Conservation (phyloP, 176 grass and related monocot genomes). For the Metroxylon sagu region DNA sequence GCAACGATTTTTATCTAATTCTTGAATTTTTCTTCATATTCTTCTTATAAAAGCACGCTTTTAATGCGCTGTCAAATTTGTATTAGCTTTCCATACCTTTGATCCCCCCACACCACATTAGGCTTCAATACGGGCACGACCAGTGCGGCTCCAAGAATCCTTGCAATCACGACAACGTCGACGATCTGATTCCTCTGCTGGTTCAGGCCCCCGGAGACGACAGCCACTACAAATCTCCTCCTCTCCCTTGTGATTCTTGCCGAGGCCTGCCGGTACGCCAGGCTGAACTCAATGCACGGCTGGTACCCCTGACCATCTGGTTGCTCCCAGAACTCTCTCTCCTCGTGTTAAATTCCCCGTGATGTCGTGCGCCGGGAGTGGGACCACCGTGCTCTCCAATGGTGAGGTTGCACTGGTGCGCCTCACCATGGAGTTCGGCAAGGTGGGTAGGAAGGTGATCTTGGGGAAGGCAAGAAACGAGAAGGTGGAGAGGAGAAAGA, state of each 20-base stretch:
- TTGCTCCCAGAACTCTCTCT: constrained; percentile 7
- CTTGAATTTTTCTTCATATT: too few species aligned
- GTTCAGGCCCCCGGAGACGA: constrained; percentile 16
- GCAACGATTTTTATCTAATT: too few species aligned
- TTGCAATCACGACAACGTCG: constrained; percentile 8
- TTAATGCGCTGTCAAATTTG: too few species aligned
- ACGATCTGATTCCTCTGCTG: constrained; percentile 19
- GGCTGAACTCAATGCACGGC: constrained; percentile 10
- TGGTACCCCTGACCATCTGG: constrained; percentile 9
- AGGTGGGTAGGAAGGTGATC: too few species aligned
- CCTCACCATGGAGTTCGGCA: too few species aligned
- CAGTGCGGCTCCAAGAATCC: constrained; percentile 7
- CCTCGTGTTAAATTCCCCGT: background rate
- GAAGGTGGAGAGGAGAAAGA: too few species aligned
- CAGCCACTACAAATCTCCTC: constrained; percentile 4
- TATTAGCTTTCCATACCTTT: background rate
- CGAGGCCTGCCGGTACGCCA: background rate
- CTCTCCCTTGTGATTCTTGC: background rate
- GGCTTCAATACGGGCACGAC: constrained; percentile 8
- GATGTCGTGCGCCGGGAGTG: too few species aligned
- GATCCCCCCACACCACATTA: constrained; percentile 11
- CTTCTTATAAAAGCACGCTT: too few species aligned
- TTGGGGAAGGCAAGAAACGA: too few species aligned
- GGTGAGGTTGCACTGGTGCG: too few species aligned
- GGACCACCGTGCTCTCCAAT: too few species aligned